Conservation (phyloP, 768 basidiomycete species). For the button mushroom (Agaricus bisporus) region DNA sequence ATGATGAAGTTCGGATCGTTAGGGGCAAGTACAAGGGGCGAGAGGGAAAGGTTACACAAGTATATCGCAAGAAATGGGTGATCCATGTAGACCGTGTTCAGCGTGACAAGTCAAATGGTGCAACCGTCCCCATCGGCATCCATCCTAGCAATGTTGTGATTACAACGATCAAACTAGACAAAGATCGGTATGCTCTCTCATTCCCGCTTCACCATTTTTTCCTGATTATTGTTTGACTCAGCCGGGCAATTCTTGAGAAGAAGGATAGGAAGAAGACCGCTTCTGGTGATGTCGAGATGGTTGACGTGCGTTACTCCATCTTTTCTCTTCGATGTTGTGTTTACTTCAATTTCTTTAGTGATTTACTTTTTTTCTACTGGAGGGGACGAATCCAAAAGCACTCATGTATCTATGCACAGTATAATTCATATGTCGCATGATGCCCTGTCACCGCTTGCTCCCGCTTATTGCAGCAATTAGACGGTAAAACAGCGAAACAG, state of each 20-base stretch:
- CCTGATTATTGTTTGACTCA: conserved; percentile 21
- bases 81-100: conserved; percentile 97
- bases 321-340: background rate
- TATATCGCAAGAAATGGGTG: conserved; percentile 99
- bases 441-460: conserved; percentile 9
- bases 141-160: conserved; percentile 98
- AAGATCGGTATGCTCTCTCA: conserved; percentile 57
- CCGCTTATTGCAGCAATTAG: background rate
- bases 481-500: background rate
- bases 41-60: conserved; percentile 97
- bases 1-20: conserved; percentile 96
- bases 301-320: conserved; percentile 51
- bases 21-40: conserved; percentile 98
- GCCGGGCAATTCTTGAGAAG: conserved; percentile 82
- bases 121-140: conserved; percentile 88
- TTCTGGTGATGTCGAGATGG: conserved; percentile 69
- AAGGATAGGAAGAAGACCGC: conserved; percentile 71
- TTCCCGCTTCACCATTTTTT: background rate
- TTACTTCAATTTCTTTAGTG: conserved; percentile 18
- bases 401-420: conserved; percentile 61
- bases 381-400: conserved; percentile 39
- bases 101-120: conserved; percentile 96
- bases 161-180: conserved; percentile 87
- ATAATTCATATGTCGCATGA: conserved; percentile 54
- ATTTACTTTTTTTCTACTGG: conserved; percentile 19